Conservation (phyloP, 257 asterid species). For the Ophiorrhiza pumila region DNA sequence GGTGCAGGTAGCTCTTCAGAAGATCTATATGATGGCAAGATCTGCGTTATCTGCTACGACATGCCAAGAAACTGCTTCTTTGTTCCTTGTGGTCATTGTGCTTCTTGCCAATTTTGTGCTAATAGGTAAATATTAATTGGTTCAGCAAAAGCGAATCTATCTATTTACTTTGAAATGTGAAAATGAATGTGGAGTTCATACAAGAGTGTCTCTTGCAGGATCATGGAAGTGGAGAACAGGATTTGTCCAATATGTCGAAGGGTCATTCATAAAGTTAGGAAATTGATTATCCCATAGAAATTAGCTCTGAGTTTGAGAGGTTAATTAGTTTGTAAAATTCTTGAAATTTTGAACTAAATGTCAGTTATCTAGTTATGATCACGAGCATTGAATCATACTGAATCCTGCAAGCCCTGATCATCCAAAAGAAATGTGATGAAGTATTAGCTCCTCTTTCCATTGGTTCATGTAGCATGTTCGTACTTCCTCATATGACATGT, state of each 20-base stretch:
- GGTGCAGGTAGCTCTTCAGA: constrained; percentile 21
- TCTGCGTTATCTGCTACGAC: constrained; percentile 35
- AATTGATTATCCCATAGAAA: constrained; percentile 15
- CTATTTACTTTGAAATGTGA: neutral
- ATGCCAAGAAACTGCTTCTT: constrained; percentile 27
- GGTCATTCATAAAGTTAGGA: constrained; percentile 24
- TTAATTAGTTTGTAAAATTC: neutral
- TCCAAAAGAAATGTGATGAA: no score
- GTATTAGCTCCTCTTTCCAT: neutral
- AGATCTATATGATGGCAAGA: constrained; percentile 25
- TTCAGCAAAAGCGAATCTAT: neutral
- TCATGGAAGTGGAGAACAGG: constrained; percentile 27
- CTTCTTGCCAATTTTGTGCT: constrained; percentile 29
- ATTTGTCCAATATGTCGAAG: constrained; percentile 33
- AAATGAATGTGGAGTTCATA: neutral
- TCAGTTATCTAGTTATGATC: no score
- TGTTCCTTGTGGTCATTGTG: constrained; percentile 40
- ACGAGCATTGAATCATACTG: no score
- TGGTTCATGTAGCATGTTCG: neutral
- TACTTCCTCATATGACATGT: neutral
- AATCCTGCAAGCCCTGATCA: no score
- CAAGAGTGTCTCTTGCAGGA: constrained; percentile 16
- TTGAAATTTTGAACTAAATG: neutral
- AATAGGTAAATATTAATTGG: constrained; percentile 19
- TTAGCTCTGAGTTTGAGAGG: neutral